Percentiles rank a stretch among this genome's conserved stretches.
phyloP scores from a whole-genome alignment of 1,284 basidiomycete genomes.

The Inonotus hispidus region DNA sequence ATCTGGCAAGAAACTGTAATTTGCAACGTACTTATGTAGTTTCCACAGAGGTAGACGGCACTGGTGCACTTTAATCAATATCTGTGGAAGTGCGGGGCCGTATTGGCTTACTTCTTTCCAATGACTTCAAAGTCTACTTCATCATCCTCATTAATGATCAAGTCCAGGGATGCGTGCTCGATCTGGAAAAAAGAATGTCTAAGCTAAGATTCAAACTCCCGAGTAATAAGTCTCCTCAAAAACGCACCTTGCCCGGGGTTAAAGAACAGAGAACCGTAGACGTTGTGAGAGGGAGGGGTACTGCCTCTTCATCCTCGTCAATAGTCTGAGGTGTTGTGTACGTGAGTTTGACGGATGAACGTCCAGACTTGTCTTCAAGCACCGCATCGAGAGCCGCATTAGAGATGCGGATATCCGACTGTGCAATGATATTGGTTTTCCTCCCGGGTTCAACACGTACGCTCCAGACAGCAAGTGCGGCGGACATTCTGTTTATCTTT shows the following conservation, averaged over 20 bases:
- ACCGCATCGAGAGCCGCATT: conserved; percentile 79
- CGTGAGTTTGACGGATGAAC: conserved; percentile 78
- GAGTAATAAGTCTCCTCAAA: background rate
- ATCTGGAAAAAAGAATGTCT: conserved; percentile 57
- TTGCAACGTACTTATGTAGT: conserved; percentile 71
- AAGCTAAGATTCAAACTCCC: background rate
- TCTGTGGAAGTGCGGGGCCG: conserved; percentile 7
- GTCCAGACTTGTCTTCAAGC: conserved; percentile 56
- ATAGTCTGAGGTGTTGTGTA: conserved; percentile 46
- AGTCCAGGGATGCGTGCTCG: conserved; percentile 74
- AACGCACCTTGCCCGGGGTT: conserved; percentile 66
- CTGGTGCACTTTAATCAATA: conserved; percentile 33
- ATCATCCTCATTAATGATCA: conserved; percentile 72
- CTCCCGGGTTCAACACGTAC: conserved; percentile 55
- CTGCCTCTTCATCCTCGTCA: conserved; percentile 45
- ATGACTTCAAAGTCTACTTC: conserved; percentile 67
- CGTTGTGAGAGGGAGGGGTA: conserved; percentile 35
- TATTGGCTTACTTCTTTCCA: conserved; percentile 72
- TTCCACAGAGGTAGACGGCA: conserved; percentile 82
- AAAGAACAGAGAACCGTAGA: conserved; percentile 62
- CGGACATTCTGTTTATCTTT: conserved; percentile 39
- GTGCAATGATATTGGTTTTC: conserved; percentile 54
- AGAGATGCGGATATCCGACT: conserved; percentile 75
- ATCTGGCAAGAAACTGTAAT: conserved; percentile 17
- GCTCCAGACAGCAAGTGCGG: conserved; percentile 60